Evolutionary conservation across 345 rosid genomes (phyloP).

Genomic region (Camelina laxa): DNA sequence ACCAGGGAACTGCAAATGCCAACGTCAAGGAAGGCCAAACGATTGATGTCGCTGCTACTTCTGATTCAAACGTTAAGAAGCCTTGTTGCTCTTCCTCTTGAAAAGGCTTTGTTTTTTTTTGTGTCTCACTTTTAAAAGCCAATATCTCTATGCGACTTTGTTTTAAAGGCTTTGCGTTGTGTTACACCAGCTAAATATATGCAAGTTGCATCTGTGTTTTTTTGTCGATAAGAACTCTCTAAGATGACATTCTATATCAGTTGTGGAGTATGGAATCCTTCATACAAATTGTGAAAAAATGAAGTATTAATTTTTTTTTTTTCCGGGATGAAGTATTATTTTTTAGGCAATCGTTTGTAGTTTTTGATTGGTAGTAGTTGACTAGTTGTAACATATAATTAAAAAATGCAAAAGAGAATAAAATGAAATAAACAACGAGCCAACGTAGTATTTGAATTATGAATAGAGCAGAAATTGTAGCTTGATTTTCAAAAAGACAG

Average conservation of each 20-base stretch:
- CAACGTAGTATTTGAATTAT: background rate
- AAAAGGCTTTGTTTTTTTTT: constrained; percentile 23
- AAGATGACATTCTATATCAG: constrained; percentile 5
- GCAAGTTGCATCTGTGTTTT: constrained; percentile 7
- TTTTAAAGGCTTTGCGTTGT: constrained; percentile 13
- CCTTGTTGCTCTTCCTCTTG: constrained; percentile 83
- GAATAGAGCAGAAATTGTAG: background rate
- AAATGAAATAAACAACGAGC: background rate
- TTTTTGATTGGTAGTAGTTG: background rate
- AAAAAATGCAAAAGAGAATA: background rate
- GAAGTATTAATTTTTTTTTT: background rate
- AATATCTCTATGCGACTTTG: constrained; percentile 3
- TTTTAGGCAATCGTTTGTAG: background rate
- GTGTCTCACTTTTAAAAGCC: constrained; percentile 13
- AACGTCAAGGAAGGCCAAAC: constrained; percentile 85
- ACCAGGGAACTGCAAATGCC: constrained; percentile 53
- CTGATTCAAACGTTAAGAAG: constrained; percentile 65
- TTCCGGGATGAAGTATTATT: background rate
- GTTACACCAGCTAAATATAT: constrained; percentile 9
- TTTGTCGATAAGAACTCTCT: constrained; percentile 13
- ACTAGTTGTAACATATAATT: background rate
- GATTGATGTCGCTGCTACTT: constrained; percentile 66
- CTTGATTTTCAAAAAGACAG: background rate
- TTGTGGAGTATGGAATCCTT: constrained; percentile 6
- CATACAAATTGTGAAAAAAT: background rate